These are phyloP conservation scores for Colletotrichum tropicale DNA, from an alignment of 2,329 filamentous ascomycete genomes.

Conservation along the genomic window DNA sequence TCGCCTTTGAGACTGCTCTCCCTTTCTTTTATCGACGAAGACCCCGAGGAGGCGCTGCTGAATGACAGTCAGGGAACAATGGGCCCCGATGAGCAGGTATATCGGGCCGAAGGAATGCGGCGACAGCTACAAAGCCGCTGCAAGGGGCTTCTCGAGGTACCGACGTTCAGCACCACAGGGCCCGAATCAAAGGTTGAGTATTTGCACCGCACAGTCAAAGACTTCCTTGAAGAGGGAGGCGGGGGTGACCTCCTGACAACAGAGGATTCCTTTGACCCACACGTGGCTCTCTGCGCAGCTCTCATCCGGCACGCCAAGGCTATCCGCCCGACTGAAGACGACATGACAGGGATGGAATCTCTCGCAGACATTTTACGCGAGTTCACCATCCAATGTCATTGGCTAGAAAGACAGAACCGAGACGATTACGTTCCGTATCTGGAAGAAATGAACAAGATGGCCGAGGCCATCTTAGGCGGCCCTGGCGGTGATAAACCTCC, in stretches of 20 bases:
- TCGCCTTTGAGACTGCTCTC: not conserved
- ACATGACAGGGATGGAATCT: not conserved
- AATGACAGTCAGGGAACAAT: not conserved
- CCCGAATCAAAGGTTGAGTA: not conserved
- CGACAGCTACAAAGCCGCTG: not conserved
- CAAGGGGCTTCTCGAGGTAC: not conserved
- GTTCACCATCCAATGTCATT: not conserved
- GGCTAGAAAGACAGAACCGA: not conserved
- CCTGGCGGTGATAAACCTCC: not conserved
- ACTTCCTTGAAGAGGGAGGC: not conserved
- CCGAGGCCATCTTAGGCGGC: not conserved
- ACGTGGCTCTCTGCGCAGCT: not conserved
- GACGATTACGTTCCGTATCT: not conserved
- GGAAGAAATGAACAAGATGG: not conserved
- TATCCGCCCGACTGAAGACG: not conserved
- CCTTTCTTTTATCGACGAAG: not conserved
- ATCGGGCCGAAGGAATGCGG: not conserved
- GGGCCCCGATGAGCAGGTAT: not conserved
- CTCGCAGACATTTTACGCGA: not conserved
- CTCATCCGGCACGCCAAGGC: not conserved
- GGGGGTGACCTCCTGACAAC: not conserved
- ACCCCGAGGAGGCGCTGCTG: not conserved
- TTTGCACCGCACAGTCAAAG: not conserved
- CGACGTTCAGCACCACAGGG: not conserved
- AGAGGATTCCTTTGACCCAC: not conserved